Conservation (phyloP, 75 land plant genomes). For the Pinus taeda region DNA sequence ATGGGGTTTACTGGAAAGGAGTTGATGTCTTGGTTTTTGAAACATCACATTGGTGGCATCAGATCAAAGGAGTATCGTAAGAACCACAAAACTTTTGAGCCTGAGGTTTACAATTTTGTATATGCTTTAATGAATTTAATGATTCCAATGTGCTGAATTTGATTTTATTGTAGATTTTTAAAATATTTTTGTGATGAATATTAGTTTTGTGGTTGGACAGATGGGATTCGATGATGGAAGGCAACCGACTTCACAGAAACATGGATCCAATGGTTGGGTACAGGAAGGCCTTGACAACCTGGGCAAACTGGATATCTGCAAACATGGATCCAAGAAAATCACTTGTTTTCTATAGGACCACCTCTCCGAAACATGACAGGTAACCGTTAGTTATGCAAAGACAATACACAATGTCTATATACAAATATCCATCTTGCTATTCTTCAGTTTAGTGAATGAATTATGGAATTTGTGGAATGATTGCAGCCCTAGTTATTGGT, state of each 20-base stretch:
- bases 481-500: slow-evolving; percentile 40
- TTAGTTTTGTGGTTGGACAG: neutral
- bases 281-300: slow-evolving; percentile 26
- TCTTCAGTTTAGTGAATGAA: too few relatives aligned
- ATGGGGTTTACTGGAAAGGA: slow-evolving; percentile 57
- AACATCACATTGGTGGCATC: slow-evolving; percentile 88
- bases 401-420: too few relatives aligned
- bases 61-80: slow-evolving; percentile 12
- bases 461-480: too few relatives aligned
- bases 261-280: slow-evolving; percentile 13
- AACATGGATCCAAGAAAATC: slow-evolving; percentile 17
- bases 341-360: slow-evolving; percentile 36
- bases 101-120: neutral
- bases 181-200: too few relatives aligned
- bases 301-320: slow-evolving; percentile 32
- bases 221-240: neutral
- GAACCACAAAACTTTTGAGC: slow-evolving; percentile 15
- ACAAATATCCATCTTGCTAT: too few relatives aligned
- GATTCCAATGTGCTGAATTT: too few relatives aligned
- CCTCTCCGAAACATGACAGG: slow-evolving; percentile 35
- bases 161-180: too few relatives aligned
- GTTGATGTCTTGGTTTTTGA: slow-evolving; percentile 67
- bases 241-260: neutral
- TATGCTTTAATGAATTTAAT: too few relatives aligned
- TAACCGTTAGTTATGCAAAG: neutral